A percentile compares a stretch with the other conserved stretches of the same genome.
These are phyloP conservation scores for Ophiostoma sp. DNA, from an alignment of 2,329 filamentous ascomycete genomes.

Conservation along the genomic window DNA sequence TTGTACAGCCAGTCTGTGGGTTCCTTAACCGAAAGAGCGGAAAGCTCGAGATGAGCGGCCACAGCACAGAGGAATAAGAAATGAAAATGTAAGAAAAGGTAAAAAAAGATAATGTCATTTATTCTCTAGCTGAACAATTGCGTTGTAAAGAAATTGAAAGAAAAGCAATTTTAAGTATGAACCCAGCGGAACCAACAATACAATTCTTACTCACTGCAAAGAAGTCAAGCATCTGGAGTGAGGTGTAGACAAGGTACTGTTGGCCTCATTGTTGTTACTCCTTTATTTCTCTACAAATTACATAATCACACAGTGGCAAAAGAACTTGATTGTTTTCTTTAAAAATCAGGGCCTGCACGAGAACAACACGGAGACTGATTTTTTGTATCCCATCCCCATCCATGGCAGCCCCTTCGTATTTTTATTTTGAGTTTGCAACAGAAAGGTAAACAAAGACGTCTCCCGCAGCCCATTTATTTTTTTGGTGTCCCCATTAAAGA, in stretches of 20 bases:
- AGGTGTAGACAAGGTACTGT: too few relatives aligned
- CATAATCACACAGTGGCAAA: not conserved
- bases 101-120: too few relatives aligned
- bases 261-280: not conserved
- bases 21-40: not conserved
- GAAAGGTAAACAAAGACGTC: not conserved
- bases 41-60: not conserved
- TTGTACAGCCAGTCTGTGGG: not conserved
- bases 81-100: too few relatives aligned
- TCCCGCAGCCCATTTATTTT: not conserved
- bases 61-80: not conserved
- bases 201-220: too few relatives aligned
- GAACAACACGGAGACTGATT: not conserved
- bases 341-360: not conserved
- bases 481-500: conserved; percentile 4
- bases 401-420: not conserved
- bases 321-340: not conserved
- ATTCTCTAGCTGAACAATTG: too few relatives aligned
- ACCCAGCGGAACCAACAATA: too few relatives aligned
- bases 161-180: too few relatives aligned
- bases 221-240: too few relatives aligned
- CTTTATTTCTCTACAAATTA: not conserved
- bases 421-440: not conserved
- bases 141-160: too few relatives aligned
- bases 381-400: not conserved